A percentile compares a stretch with the other conserved stretches of the same genome.
These are phyloP conservation scores for Akebia trifoliata DNA, from an alignment of 164 flowering plant species.

Conservation along the genomic window DNA sequence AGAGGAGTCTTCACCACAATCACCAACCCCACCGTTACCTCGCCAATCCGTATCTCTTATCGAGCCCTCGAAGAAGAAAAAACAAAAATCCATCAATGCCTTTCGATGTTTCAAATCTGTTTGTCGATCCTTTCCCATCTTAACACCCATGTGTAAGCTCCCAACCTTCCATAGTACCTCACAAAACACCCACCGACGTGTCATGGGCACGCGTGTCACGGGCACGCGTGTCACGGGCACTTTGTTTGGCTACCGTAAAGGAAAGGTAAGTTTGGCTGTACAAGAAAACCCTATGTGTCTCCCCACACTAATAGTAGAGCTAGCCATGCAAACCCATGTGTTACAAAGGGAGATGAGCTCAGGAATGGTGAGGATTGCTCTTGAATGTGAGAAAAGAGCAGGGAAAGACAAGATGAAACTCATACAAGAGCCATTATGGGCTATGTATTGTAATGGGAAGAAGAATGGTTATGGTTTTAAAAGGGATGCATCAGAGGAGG, in stretches of 20 bases:
- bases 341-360: conserved; percentile 60
- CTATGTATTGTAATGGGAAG: conserved; percentile 69
- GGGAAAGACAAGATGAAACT: conserved; percentile 46
- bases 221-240: conserved; percentile 64
- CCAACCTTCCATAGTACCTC: conserved; percentile 31
- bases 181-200: no score
- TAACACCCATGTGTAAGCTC: conserved; percentile 55
- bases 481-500: conserved; percentile 60
- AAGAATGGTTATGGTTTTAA: conserved; percentile 58
- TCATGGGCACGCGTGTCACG: no score
- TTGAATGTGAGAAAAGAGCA: conserved; percentile 62
- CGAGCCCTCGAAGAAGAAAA: conserved; percentile 42
- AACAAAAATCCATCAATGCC: conserved; percentile 30
- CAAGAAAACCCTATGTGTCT: conserved; percentile 56
- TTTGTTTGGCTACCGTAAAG: conserved; percentile 63
- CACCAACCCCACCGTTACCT: conserved; percentile 12
- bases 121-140: conserved; percentile 66
- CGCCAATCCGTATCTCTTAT: conserved; percentile 29
- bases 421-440: conserved; percentile 74
- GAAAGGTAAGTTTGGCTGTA: conserved; percentile 52
- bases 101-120: conserved; percentile 55
- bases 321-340: conserved; percentile 54
- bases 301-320: conserved; percentile 56
- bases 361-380: conserved; percentile 70
- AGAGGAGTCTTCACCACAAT: not conserved